Percentiles rank a stretch among this genome's conserved stretches.
Conservation (phyloP, 2,329 filamentous ascomycete genomes). For the Cladosporium sp. region DNA sequence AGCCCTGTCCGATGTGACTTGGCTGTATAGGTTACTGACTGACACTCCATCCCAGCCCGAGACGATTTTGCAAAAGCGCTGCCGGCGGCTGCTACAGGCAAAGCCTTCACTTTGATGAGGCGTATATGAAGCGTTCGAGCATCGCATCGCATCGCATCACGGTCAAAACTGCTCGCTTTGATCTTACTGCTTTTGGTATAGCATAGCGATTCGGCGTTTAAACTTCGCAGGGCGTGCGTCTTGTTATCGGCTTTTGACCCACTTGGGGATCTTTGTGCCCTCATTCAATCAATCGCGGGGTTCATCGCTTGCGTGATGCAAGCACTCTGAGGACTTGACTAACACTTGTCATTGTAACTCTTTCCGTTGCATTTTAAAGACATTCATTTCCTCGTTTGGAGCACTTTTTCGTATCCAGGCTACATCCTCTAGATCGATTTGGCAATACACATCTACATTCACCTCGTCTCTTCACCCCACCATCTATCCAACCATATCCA, state of each 20-base stretch:
- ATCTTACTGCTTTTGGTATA: not conserved
- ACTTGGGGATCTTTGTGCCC: not conserved
- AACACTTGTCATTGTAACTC: not conserved
- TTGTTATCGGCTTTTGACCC: not conserved
- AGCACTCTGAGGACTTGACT: not conserved
- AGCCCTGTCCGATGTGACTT: not conserved
- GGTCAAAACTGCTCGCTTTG: not conserved
- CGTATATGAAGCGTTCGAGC: conserved; percentile 21
- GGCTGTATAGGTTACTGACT: too few relatives aligned
- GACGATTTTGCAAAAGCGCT: conserved; percentile 44
- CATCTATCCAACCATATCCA: not conserved
- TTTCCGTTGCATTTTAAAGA: too few relatives aligned
- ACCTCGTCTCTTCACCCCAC: not conserved
- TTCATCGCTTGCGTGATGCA: conserved; percentile 3
- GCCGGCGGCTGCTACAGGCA: conserved; percentile 38
- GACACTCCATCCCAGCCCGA: too few relatives aligned
- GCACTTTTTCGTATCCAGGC: not conserved
- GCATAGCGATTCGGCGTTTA: conserved; percentile 1
- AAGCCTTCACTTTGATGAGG: conserved; percentile 40
- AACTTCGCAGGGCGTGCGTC: not conserved
- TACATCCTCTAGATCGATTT: not conserved
- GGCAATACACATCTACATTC: not conserved
- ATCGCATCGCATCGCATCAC: not conserved
- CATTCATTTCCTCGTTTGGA: not conserved
- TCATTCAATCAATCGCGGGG: not conserved